Conservation (phyloP, 352 stramenopile genomes). For the Pythium phragmiticola region DNA sequence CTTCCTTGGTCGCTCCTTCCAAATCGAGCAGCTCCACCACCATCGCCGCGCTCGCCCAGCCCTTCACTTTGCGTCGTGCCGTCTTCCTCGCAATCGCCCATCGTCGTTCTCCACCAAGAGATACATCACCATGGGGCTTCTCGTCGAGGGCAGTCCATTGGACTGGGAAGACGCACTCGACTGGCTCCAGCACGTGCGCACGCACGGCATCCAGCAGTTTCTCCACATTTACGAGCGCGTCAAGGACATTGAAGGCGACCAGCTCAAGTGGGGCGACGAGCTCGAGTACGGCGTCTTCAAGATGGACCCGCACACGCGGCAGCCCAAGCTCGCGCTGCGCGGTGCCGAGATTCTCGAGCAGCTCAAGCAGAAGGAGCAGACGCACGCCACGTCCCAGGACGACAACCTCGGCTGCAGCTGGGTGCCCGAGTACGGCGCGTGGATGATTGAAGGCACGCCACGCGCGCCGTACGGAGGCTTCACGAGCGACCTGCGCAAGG, state of each 20-base stretch:
- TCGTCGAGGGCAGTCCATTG: conserved; percentile 94
- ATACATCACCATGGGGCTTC: conserved; percentile 54
- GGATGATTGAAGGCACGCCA: conserved; percentile 99
- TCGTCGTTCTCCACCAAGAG: neutral
- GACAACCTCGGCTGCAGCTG: conserved; percentile 93
- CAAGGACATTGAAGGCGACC: conserved; percentile 94
- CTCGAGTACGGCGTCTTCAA: conserved; percentile 99
- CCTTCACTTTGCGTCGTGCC: neutral
- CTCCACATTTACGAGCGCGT: conserved; percentile 95
- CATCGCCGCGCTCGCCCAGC: neutral
- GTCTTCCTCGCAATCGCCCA: neutral
- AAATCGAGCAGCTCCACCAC: neutral
- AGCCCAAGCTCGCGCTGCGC: conserved; percentile 89
- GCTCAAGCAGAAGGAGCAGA: conserved; percentile 85
- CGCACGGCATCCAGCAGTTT: conserved; percentile 97
- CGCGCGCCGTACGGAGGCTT: conserved; percentile 94
- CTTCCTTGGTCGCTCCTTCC: neutral
- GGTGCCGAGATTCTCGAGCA: conserved; percentile 94
- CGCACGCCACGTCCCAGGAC: conserved; percentile 29
- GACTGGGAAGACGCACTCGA: conserved; percentile 95
- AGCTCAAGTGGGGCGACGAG: conserved; percentile 98
- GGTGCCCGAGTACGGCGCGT: conserved; percentile 99
- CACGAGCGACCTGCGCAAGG: conserved; percentile 92
- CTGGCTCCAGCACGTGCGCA: conserved; percentile 94
- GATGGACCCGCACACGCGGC: conserved; percentile 86